These are phyloP conservation scores for Aegle marmelos DNA, from an alignment of 345 rosid genomes.

Conservation along the genomic window DNA sequence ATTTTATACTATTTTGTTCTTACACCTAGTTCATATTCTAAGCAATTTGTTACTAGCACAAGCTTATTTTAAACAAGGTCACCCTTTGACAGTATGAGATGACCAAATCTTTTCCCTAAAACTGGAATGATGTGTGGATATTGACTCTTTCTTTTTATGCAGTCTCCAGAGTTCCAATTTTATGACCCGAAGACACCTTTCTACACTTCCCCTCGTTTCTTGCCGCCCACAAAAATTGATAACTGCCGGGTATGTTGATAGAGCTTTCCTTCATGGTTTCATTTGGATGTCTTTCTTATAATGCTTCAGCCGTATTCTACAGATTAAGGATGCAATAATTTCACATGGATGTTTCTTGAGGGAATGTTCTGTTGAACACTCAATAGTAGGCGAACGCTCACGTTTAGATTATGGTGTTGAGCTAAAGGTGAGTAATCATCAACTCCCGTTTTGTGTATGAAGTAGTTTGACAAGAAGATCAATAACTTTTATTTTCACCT, in stretches of 20 bases:
- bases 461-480: background rate
- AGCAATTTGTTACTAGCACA: background rate
- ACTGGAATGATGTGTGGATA: background rate
- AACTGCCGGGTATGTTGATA: constrained; percentile 59
- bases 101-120: background rate
- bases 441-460: too few relatives aligned
- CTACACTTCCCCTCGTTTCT: constrained; percentile 87
- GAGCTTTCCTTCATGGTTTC: constrained; percentile 10
- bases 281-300: constrained; percentile 15
- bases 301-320: constrained; percentile 15
- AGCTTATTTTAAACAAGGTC: background rate
- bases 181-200: constrained; percentile 86
- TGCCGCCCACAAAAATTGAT: constrained; percentile 87
- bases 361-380: constrained; percentile 69
- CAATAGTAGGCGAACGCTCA: constrained; percentile 87
- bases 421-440: constrained; percentile 52
- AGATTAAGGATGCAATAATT: constrained; percentile 80
- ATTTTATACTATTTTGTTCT: background rate
- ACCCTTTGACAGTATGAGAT: background rate
- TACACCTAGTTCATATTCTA: background rate
- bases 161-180: constrained; percentile 81
- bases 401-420: constrained; percentile 87
- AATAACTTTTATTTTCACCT: background rate
- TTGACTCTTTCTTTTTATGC: constrained; percentile 11
- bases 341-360: constrained; percentile 97